Base-by-base conservation (phyloP, 139 green algal genomes). In the Diplosphaera chodatii region DNA sequence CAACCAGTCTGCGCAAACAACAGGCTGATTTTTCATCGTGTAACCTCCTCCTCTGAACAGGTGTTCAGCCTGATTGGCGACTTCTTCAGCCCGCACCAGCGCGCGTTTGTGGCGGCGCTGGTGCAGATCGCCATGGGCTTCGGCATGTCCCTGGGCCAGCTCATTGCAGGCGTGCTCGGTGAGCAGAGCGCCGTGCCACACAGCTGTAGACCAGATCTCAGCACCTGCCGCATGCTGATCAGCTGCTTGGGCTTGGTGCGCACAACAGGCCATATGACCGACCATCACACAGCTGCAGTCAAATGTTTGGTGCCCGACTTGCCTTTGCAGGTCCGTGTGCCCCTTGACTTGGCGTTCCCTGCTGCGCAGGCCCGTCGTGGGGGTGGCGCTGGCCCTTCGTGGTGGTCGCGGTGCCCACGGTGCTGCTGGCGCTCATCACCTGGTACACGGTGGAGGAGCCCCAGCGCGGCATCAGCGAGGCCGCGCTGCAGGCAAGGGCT, bases 311-410 rank as follows among this genome's bases (percentile, higher is more conserved):
- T n/a, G n/a, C n/a, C n/a, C n/a, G n/a, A n/a, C n/a, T n/a, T n/a
- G n/a, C n/a, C n/a, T n/a, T n/a, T n/a, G n/a, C n/a, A n/a, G n/a
- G n/a, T n/a, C n/a, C n/a, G n/a, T n/a, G n/a, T n/a, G n/a, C n/a
- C n/a, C n/a, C n/a, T n/a, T n/a, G n/a, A n/a, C n/a, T n/a, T n/a
- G n/a, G n/a, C 37, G 10, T 13, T 21, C 8, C 37, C 16, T 59
- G 16, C 48, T 32, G 22, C 55, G 72, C 79, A 83, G 82, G 87
- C n/a, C 78, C 84, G 18, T 71, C 74, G 27, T 78, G 85, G 15
- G 87, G 89, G 67, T 97, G 92, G 92, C 83, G 90, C 1, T 75
- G 88, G 71, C 92, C 92, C 0, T 97, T 96, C 78, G 79, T 93
- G 4, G 79, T 96, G 29, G 82, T 96, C 21, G 82, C 85, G 0